Conservation (phyloP, 352 stramenopile species). For the Phytopythium cucurbitacearum region DNA sequence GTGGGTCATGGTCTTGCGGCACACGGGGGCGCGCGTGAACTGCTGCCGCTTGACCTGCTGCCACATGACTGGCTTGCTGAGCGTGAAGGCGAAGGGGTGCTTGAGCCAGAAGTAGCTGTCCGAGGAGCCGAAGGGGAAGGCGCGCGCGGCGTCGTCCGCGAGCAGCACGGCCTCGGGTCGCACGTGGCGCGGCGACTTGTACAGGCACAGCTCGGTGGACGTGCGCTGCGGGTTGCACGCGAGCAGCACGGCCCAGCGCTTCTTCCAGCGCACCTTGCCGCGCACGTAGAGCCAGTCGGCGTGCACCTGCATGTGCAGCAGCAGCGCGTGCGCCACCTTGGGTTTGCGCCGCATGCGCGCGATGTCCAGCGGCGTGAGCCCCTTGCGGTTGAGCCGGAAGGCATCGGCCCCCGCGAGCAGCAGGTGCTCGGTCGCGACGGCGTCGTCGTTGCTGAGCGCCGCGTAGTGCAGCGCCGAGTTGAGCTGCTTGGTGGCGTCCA, state of each 20-base stretch:
- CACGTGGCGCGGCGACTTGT: conserved; percentile 22
- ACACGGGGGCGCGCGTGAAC: conserved; percentile 36
- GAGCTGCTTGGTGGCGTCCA: conserved; percentile 31
- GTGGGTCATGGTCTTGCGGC: conserved; percentile 36
- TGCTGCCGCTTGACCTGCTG: conserved; percentile 28
- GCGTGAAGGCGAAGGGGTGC: conserved; percentile 32
- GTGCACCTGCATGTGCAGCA: conserved; percentile 44
- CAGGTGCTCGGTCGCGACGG: conserved; percentile 42
- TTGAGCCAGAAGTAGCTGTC: conserved; percentile 31
- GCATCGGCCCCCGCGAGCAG: conserved; percentile 37
- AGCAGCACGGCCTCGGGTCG: conserved; percentile 26
- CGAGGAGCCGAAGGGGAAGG: conserved; percentile 15
- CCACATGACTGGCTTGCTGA: conserved; percentile 33
- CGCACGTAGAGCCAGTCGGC: conserved; percentile 52
- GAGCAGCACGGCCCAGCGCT: conserved; percentile 53
- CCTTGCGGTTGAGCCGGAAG: conserved; percentile 52
- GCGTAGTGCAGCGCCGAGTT: conserved; percentile 71
- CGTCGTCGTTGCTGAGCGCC: conserved; percentile 36
- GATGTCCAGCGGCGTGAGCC: conserved; percentile 53
- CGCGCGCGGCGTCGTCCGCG: conserved; percentile 24
- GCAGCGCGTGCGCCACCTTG: conserved; percentile 31
- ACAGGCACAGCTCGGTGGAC: conserved; percentile 51
- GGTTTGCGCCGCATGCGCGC: conserved; percentile 37
- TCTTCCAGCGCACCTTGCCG: conserved; percentile 49
- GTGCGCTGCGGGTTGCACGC: conserved; percentile 44